Evolutionary conservation across 352 stramenopile species (phyloP), one percentile per base, ranked within the genome.

Genomic region (Pythium brachiatum): DNA sequence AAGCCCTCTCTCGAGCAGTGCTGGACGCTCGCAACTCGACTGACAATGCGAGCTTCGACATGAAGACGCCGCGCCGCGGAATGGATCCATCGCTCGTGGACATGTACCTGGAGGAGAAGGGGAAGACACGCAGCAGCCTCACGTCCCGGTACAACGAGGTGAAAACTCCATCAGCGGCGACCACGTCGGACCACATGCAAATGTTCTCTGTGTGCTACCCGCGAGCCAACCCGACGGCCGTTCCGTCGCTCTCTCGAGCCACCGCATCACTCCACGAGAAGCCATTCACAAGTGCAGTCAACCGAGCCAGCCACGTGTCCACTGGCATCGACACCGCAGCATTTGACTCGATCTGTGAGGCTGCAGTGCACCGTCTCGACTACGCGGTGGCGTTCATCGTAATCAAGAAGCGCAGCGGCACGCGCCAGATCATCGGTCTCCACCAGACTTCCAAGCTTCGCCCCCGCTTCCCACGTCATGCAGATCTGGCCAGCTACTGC

Each of bases 281-380:
- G 21, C 43, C n/a, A 7, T 29, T 26, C 20, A 29, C 20, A 15
- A 26, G 21, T 15, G 9, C 20, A 29, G 7, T 50, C 20, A 50
- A 12, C 43, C 43, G 43, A 7, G n/a, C 20, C 3, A 23, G 59
- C 48, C 34, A 27, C 7, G 18, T 3, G 6, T 9, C 43, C 18
- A 2, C 21, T 15, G 50, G 36, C 29, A 21, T 63, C 20, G 62
- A 75, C 25, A 48, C 47, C 1, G 31, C 47, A 2, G 77, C 79
- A 23, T 58, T 91, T 9, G 72, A 86, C 44, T 72, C 76, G 23
- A 85, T 91, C 53, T 88, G 78, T 18, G 75, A 88, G 48, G 68
- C 87, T 7, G 76, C 74, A 0, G 74, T 78, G 0, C 52, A 73
- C 26, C 75, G 79, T 6, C 75, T 88, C 54, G 47, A 67, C 2